Evolutionary conservation across 495 filamentous ascomycete species (phyloP).

Genomic region (Aspergillus bridgeri): DNA sequence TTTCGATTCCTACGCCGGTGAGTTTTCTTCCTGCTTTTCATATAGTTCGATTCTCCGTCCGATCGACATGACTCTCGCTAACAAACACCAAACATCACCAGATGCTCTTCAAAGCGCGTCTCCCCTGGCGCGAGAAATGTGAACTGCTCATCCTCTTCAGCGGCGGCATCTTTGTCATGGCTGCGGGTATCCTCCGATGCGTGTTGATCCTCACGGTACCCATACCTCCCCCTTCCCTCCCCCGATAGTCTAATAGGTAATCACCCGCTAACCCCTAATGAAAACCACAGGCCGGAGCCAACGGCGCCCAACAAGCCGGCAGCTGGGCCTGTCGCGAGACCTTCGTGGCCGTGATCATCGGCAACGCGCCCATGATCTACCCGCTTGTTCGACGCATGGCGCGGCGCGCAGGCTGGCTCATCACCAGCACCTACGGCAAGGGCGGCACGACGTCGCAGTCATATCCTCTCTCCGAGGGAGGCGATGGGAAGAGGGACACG

Average conservation of each 20-base stretch:
- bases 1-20: conserved; percentile 54
- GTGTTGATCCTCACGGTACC: conserved; percentile 52
- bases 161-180: conserved; percentile 57
- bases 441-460: conserved; percentile 15
- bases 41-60: not conserved
- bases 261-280: not conserved
- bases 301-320: conserved; percentile 52
- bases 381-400: conserved; percentile 43
- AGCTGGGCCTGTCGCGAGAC: conserved; percentile 63
- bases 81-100: conserved; percentile 24
- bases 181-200: conserved; percentile 57
- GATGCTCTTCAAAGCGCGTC: conserved; percentile 53
- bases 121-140: conserved; percentile 49
- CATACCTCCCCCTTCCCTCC: not conserved
- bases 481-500: conserved; percentile 5
- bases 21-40: conserved; percentile 4
- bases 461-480: conserved; percentile 32
- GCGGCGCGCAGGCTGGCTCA: conserved; percentile 30
- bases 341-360: conserved; percentile 57
- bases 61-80: too few species aligned
- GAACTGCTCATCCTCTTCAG: conserved; percentile 56
- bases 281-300: conserved; percentile 35
- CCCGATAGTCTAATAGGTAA: conserved; percentile 10
- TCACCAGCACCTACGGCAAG: conserved; percentile 18
- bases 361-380: conserved; percentile 60